Base-by-base conservation (phyloP, 345 rosid genomes). In the Luvunga scandens region DNA sequence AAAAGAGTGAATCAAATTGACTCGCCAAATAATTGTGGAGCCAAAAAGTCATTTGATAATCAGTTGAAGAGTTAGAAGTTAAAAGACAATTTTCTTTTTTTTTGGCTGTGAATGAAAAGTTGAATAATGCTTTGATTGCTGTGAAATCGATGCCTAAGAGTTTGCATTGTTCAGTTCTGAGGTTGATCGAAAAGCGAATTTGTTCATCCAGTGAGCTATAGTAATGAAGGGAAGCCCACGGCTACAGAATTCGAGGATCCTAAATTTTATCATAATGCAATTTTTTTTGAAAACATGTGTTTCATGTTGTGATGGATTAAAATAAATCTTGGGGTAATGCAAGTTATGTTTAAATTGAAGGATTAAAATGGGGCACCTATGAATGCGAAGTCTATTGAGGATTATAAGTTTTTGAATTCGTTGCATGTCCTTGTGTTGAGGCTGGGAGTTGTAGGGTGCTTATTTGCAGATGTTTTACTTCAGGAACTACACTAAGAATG, bases 171-270 rank as follows among this genome's bases (percentile, higher is more conserved):
- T 86, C 94, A 53, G 87, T 97, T 0, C 94, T 94, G 99, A 87
- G 97, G 88, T 68, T 94, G 83, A 92, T 94, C 98, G 97, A 94
- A 82, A 98, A 96, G 88, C 88, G 97, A 75, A 94, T 96, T 96
- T 6, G 91, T 95, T 0, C 92, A 87, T 71, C 95, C 98, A 0
- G 97, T 90, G 77, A 90, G 90, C 80, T 96, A 92, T 73, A 78
- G 75, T 0, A 95, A 92, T 72, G 95, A 91, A 69, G 98, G 98
- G 80, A 94, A 89, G 83, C 84, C 82, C 6, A 79, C 31, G 38
- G 88, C 83, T 0, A 83, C 92, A 0, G 94, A 91, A 80, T 81
- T 92, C 9, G 97, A 94, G 83, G 98, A 96, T 77, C 94, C 99
- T 0, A 89, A 84, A 75, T 93, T 96, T 78, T 94, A 89, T 71